Conservation (phyloP, 371 early-diverging fungal species). For the Mucor indicus region DNA sequence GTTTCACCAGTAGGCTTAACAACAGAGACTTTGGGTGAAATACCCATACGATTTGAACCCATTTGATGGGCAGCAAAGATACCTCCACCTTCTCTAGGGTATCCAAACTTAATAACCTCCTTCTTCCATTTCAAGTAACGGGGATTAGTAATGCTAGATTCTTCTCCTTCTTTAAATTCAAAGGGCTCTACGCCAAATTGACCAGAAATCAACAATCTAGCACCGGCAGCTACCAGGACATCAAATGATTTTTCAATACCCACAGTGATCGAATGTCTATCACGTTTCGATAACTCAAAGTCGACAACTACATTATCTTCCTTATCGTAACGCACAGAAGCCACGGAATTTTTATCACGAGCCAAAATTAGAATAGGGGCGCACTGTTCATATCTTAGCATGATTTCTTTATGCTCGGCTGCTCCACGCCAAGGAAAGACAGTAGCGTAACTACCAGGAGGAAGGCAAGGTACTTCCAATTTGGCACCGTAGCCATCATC, state of each 20-base stretch:
- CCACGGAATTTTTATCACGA: slow-evolving; percentile 67
- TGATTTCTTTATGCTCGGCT: slow-evolving; percentile 49
- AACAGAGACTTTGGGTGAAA: slow-evolving; percentile 52
- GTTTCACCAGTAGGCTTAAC: slow-evolving; percentile 71
- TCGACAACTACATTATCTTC: slow-evolving; percentile 32
- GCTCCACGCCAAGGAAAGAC: slow-evolving; percentile 58
- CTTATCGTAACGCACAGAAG: slow-evolving; percentile 30
- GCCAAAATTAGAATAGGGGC: slow-evolving; percentile 54
- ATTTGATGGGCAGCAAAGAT: slow-evolving; percentile 64
- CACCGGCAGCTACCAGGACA: slow-evolving; percentile 66
- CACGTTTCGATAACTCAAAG: slow-evolving; percentile 53
- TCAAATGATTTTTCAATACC: slow-evolving; percentile 52
- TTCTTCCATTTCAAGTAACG: slow-evolving; percentile 35
- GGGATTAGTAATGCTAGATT: slow-evolving; percentile 33
- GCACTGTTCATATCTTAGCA: slow-evolving; percentile 50
- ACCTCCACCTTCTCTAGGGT: slow-evolving; percentile 27
- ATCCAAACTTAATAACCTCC: slow-evolving; percentile 22
- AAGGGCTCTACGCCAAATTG: slow-evolving; percentile 52
- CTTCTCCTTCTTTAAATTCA: slow-evolving; percentile 25
- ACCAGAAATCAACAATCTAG: slow-evolving; percentile 56
- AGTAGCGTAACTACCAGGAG: slow-evolving; percentile 46
- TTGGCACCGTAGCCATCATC: slow-evolving; percentile 66
- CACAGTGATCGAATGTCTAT: slow-evolving; percentile 43
- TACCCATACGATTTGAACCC: slow-evolving; percentile 71
- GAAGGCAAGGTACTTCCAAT: slow-evolving; percentile 65